Evolutionary conservation across 805 yeast species (phyloP), one percentile per base, ranked within the genome.

Genomic region (Diddensiella caesifluorescens): DNA sequence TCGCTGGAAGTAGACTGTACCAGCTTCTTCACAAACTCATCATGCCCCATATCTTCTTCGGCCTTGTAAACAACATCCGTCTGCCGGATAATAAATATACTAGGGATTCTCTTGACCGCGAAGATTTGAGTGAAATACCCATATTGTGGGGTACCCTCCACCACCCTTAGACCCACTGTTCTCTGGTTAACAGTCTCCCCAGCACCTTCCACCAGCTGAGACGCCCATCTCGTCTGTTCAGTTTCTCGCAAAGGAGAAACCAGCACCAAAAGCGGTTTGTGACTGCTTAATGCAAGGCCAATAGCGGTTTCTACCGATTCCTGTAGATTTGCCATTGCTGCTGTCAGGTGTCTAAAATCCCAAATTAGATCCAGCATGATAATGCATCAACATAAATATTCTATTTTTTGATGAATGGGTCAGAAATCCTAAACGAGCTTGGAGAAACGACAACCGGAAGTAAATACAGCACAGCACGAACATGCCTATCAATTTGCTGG

Each of bases 401-500:
- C n/a, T n/a, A n/a, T n/a, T n/a, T n/a, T n/a, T n/a, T n/a, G n/a
- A n/a, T n/a, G n/a, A n/a, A n/a, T n/a, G n/a, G n/a, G n/a, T n/a
- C n/a, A 29, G 12, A 29, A 9, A 29, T 29, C 7, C 27, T 25
- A 12, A 9, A 12, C 12, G 32, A n/a, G 32, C 15, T 7, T 29
- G 32, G 9, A 13, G 15, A 19, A n/a, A 7, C 7, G 15, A 7
- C 6, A 13, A 29, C 12, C 16, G 16, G 32, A 29, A 13, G 32
- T 13, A 7, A 29, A 29, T 9, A 12, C 27, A 25, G 12, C n/a
- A n/a, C n/a, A n/a, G n/a, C n/a, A n/a, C n/a, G n/a, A 12, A 13
- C 7, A 90, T 90, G 98, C 97, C 97, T 1, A 57, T 90, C 39
- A 84, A 90, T 56, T 79, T 88, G 49, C 57, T 88, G 10, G 80